These are phyloP conservation scores for Tricladium varicosporioides DNA, from an alignment of 2,329 filamentous ascomycete genomes.

Conservation along the genomic window DNA sequence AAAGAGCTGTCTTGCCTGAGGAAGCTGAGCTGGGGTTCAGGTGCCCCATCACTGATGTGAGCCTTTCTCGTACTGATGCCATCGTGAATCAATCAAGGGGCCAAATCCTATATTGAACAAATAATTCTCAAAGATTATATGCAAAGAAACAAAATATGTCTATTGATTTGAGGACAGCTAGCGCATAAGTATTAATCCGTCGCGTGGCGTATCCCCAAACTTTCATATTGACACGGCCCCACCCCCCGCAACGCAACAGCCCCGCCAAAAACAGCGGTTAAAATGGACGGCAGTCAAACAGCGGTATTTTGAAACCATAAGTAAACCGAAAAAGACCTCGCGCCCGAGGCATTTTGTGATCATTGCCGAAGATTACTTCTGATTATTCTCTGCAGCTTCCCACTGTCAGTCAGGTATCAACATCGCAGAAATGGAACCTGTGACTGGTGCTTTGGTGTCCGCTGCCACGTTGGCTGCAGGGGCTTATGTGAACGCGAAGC, in stretches of 20 bases:
- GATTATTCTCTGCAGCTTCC: not conserved
- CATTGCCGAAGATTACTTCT: not conserved
- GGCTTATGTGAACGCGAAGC: constrained; percentile 44
- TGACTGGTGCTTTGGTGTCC: constrained; percentile 12
- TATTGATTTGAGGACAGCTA: not conserved
- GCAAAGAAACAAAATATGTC: not conserved
- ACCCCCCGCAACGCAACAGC: not conserved
- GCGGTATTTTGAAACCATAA: not conserved
- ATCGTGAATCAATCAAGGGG: constrained; percentile 13
- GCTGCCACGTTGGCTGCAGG: constrained; percentile 32
- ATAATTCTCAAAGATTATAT: not conserved
- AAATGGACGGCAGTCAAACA: constrained; percentile 2
- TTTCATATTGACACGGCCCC: not conserved
- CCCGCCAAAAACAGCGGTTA: not conserved
- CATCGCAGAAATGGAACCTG: constrained; percentile 18
- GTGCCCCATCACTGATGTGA: constrained; percentile 39
- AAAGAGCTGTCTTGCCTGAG: constrained; percentile 52
- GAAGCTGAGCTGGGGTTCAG: constrained; percentile 38
- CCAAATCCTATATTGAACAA: not conserved
- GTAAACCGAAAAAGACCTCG: not conserved
- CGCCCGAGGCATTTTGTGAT: not conserved
- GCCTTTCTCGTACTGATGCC: constrained; percentile 22
- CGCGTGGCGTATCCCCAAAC: not conserved
- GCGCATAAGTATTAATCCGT: constrained; percentile 5
- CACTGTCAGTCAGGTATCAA: not conserved